phyloP scores from a whole-genome alignment of 495 filamentous ascomycete species.

The Gamarada debralockiae region DNA sequence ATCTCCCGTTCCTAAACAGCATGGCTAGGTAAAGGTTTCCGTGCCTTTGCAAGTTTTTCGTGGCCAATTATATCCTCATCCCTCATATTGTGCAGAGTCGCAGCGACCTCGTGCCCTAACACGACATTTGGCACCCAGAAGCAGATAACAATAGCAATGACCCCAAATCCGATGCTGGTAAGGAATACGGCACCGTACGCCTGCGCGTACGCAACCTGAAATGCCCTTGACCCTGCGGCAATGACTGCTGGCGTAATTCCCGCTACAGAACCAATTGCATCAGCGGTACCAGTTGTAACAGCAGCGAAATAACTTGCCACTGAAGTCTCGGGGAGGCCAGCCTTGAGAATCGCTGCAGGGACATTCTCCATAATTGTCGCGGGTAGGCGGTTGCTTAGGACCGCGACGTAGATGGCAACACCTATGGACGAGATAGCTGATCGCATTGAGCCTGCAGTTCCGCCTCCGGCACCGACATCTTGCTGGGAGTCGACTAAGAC shows the following conservation, averaged over 20 bases:
- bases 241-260: slow-evolving; percentile 33
- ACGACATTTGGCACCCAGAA: background rate
- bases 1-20: too few relatives aligned
- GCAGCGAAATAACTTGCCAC: slow-evolving; percentile 31
- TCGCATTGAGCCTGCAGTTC: slow-evolving; percentile 29
- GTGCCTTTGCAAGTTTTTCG: too few relatives aligned
- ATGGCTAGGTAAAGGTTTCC: too few relatives aligned
- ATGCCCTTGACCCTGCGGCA: slow-evolving; percentile 27
- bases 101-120: too few relatives aligned
- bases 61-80: too few relatives aligned
- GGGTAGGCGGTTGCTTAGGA: slow-evolving; percentile 35
- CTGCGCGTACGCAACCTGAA: slow-evolving; percentile 8
- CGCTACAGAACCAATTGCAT: slow-evolving; percentile 30
- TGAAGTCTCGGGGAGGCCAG: slow-evolving; percentile 35
- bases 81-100: too few relatives aligned
- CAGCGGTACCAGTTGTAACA: slow-evolving; percentile 24
- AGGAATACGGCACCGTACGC: slow-evolving; percentile 7
- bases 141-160: background rate
- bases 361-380: slow-evolving; percentile 29
- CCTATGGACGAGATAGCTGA: slow-evolving; percentile 19
- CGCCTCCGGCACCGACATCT: slow-evolving; percentile 41
- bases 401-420: slow-evolving; percentile 36
- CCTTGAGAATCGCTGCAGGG: slow-evolving; percentile 27
- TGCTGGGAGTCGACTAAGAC: slow-evolving; percentile 10
- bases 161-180: slow-evolving; percentile 1